phyloP scores from a whole-genome alignment of 1,284 basidiomycete species.

The Leccinum pseudoinsigne region DNA sequence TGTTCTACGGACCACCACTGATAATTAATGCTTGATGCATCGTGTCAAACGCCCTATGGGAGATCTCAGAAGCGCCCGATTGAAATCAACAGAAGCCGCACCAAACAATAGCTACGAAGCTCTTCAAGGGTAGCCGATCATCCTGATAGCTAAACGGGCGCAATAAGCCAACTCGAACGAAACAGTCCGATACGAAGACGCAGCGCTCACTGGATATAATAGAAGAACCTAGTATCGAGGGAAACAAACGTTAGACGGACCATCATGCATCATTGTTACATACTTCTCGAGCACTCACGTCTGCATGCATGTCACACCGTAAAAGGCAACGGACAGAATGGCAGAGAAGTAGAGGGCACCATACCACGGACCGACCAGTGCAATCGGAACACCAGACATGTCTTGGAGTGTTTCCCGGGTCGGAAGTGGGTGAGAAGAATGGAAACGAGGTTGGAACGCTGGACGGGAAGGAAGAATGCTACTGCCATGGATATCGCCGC shows the following conservation, averaged over 20 bases:
- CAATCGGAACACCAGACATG: background rate
- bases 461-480: background rate
- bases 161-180: background rate
- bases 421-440: background rate
- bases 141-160: conserved; percentile 3
- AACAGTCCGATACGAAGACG: background rate
- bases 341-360: conserved; percentile 5
- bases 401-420: background rate
- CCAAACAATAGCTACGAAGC: conserved; percentile 3
- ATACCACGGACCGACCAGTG: conserved; percentile 1
- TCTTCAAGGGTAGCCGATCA: background rate
- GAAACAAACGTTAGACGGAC: background rate
- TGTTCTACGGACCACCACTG: conserved; percentile 5
- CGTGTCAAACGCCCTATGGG: conserved; percentile 1
- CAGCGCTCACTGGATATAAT: conserved; percentile 7
- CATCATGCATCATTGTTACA: background rate
- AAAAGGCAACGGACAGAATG: conserved; percentile 4
- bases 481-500: background rate
- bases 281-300: conserved; percentile 3
- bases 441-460: background rate
- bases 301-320: conserved; percentile 8
- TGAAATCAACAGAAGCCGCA: background rate
- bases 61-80: background rate
- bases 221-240: conserved; percentile 4
- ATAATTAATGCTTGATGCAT: conserved; percentile 7